These are phyloP conservation scores for Diatrype stigma DNA, from an alignment of 2,329 filamentous ascomycete genomes.

Conservation along the genomic window DNA sequence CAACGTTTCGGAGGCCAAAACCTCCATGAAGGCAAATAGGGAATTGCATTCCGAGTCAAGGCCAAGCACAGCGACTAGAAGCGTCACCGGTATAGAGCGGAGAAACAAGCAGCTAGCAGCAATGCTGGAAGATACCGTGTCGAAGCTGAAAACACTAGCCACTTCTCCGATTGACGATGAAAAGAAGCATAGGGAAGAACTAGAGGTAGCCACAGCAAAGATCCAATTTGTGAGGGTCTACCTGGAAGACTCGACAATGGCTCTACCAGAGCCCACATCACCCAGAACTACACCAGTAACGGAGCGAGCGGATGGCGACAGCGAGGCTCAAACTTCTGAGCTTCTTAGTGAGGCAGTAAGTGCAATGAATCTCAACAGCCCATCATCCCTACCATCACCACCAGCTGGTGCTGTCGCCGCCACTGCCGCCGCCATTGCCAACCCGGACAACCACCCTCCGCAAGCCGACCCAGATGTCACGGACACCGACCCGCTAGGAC, in stretches of 20 bases:
- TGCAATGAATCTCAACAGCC: constrained; percentile 20
- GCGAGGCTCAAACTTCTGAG: constrained; percentile 12
- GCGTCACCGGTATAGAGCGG: constrained; percentile 52
- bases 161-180: constrained; percentile 45
- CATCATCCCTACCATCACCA: constrained; percentile 2
- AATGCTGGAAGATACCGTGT: constrained; percentile 65
- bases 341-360: constrained; percentile 22
- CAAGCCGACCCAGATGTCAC: constrained; percentile 1
- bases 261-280: constrained; percentile 37
- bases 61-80: constrained; percentile 26
- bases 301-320: constrained; percentile 1
- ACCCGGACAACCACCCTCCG: constrained; percentile 1
- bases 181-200: constrained; percentile 44
- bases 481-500: constrained; percentile 21
- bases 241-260: constrained; percentile 53
- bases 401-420: too few relatives aligned
- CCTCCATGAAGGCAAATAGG: constrained; percentile 34
- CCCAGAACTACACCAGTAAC: constrained; percentile 7
- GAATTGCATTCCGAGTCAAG: constrained; percentile 31
- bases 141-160: constrained; percentile 58
- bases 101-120: constrained; percentile 63
- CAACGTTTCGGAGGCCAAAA: constrained; percentile 62
- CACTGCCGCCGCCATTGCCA: not conserved
- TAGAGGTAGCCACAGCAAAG: constrained; percentile 59
- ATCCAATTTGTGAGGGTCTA: constrained; percentile 62